Conservation (phyloP, 129 eudicot genomes). For the Saussurea involucrata region DNA sequence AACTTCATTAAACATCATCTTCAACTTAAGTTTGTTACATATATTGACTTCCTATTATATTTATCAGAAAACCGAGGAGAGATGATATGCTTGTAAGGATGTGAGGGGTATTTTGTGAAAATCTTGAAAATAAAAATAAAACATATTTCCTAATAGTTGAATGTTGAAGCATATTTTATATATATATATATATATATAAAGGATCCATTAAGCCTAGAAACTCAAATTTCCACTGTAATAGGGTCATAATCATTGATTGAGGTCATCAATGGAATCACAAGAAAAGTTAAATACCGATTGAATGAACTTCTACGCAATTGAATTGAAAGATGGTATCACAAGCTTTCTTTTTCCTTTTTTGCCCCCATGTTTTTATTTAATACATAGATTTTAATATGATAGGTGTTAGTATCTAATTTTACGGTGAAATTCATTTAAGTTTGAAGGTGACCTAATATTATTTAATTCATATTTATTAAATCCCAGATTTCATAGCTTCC, state of each 20-base stretch:
- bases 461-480: constrained; percentile 10
- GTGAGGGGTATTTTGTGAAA: background rate
- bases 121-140: background rate
- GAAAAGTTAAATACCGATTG: constrained; percentile 27
- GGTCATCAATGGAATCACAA: constrained; percentile 23
- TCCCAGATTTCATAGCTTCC: background rate
- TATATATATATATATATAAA: background rate
- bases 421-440: constrained; percentile 27
- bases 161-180: background rate
- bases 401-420: constrained; percentile 31
- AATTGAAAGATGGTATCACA: constrained; percentile 35
- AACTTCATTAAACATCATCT: no score
- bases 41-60: background rate
- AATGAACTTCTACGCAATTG: constrained; percentile 33
- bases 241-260: constrained; percentile 14
- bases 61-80: background rate
- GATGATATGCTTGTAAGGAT: background rate
- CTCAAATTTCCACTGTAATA: background rate
- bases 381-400: constrained; percentile 25
- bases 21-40: no score
- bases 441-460: constrained; percentile 25
- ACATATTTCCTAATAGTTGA: background rate
- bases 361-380: constrained; percentile 13
- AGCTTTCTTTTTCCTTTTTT: constrained; percentile 18
- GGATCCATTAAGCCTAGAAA: background rate